A percentile compares a stretch with the other conserved stretches of the same genome.
These are phyloP conservation scores for Globisporangium mamillatum DNA, from an alignment of 352 stramenopile species.

Conservation along the genomic window DNA sequence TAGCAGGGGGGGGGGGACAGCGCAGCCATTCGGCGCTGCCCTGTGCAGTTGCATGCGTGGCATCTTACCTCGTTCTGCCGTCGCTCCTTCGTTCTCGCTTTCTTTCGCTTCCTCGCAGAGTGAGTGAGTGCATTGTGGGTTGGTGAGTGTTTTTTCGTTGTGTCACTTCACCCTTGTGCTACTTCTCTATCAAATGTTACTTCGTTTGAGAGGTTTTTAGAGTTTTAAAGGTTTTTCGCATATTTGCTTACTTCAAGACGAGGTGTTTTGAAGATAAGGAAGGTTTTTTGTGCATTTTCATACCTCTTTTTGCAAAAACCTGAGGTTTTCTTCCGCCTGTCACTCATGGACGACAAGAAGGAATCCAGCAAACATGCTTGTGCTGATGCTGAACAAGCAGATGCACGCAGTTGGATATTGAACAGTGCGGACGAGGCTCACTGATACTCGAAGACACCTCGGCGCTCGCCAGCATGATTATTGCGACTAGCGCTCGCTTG, in stretches of 20 bases:
- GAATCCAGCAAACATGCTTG: neutral
- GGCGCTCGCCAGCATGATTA: neutral
- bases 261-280: constrained; percentile 4
- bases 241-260: neutral
- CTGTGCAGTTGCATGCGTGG: neutral
- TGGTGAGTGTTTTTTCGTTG: constrained; percentile 3
- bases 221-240: neutral
- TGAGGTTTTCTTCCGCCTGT: neutral
- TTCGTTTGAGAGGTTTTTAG: neutral
- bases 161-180: neutral
- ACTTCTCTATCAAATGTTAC: neutral
- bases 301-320: too few relatives aligned
- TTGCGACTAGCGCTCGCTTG: neutral
- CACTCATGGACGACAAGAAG: neutral
- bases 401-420: neutral
- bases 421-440: too few relatives aligned
- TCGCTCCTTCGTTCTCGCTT: constrained; percentile 8
- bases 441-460: neutral
- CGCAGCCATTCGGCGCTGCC: neutral
- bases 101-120: constrained; percentile 10
- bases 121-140: constrained; percentile 2
- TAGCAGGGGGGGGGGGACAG: neutral
- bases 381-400: too few relatives aligned
- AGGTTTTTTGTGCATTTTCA: constrained; percentile 1
- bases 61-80: constrained; percentile 1